These are phyloP conservation scores for Triticum dicoccoides DNA, from an alignment of 176 grass and related monocot species.

Conservation along the genomic window DNA sequence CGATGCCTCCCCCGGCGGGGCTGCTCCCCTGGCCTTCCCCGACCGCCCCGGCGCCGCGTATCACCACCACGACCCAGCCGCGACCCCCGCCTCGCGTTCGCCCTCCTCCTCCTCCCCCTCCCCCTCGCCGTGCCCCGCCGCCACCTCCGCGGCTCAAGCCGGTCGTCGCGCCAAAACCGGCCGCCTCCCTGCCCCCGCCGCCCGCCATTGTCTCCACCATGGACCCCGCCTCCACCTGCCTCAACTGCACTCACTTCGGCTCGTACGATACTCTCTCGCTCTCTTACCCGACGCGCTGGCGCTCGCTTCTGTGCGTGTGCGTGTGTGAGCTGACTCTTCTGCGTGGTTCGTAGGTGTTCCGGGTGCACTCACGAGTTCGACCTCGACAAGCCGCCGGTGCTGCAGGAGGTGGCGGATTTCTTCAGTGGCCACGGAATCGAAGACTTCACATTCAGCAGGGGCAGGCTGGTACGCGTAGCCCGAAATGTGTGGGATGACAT, in stretches of 20 bases:
- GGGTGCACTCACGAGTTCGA: conserved; percentile 75
- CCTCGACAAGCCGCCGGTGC: conserved; percentile 69
- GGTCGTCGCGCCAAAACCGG: conserved; percentile 8
- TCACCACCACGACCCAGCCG: conserved; percentile 6
- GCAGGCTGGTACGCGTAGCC: conserved; percentile 54
- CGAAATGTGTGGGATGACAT: background rate
- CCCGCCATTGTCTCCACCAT: background rate
- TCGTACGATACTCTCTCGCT: conserved; percentile 37
- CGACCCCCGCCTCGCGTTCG: conserved; percentile 32
- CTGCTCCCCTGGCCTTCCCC: conserved; percentile 33
- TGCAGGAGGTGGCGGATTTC: conserved; percentile 62
- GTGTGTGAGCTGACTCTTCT: conserved; percentile 22
- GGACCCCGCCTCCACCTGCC: conserved; percentile 35
- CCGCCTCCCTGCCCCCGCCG: background rate
- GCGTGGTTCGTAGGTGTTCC: conserved; percentile 52
- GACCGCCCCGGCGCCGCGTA: conserved; percentile 30
- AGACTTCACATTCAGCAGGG: conserved; percentile 82
- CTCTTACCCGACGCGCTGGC: background rate
- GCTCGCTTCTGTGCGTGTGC: accelerated
- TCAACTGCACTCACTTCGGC: conserved; percentile 79
- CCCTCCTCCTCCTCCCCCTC: conserved; percentile 27
- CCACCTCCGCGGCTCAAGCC: conserved; percentile 37
- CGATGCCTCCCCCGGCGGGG: conserved; percentile 44
- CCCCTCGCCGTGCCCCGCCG: conserved; percentile 12
- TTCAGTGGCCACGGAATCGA: conserved; percentile 55